phyloP scores from a whole-genome alignment of 352 stramenopile species.

The Phytophthora tentaculata region DNA sequence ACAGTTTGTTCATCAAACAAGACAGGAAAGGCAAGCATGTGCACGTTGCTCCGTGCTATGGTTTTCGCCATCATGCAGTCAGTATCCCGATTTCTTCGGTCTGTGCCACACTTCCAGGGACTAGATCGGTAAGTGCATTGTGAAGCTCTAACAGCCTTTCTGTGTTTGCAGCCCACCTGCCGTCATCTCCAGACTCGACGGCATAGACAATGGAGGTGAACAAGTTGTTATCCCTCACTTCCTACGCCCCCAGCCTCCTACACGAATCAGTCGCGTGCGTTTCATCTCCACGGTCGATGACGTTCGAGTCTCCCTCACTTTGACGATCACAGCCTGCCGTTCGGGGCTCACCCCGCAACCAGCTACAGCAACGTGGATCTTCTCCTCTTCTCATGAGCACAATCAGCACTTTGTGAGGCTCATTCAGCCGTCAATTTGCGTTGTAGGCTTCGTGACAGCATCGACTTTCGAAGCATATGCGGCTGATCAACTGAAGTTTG shows the following conservation, averaged over 20 bases:
- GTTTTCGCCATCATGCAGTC: not conserved
- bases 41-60: conserved; percentile 3
- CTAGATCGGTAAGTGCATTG: no score
- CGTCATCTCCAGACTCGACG: not conserved
- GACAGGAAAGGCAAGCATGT: conserved; percentile 27
- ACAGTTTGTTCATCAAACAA: conserved; percentile 9
- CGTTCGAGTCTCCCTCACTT: conserved; percentile 11
- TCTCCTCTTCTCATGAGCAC: conserved; percentile 2
- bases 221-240: not conserved
- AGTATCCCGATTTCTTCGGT: conserved; percentile 5
- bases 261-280: not conserved
- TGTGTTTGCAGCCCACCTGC: not conserved
- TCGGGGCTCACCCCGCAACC: conserved; percentile 2
- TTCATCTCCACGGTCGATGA: conserved; percentile 10
- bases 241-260: not conserved
- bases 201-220: not conserved
- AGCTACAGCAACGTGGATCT: conserved; percentile 19
- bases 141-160: no score
- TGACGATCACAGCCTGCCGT: not conserved
- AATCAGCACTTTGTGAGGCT: not conserved
- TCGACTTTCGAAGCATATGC: conserved; percentile 26
- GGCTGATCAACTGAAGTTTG: conserved; percentile 18
- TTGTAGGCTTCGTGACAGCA: conserved; percentile 4
- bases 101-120: not conserved
- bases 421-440: conserved; percentile 4